Conservation (phyloP, 2,329 filamentous ascomycete species). For the Aspergillus intermedius region DNA sequence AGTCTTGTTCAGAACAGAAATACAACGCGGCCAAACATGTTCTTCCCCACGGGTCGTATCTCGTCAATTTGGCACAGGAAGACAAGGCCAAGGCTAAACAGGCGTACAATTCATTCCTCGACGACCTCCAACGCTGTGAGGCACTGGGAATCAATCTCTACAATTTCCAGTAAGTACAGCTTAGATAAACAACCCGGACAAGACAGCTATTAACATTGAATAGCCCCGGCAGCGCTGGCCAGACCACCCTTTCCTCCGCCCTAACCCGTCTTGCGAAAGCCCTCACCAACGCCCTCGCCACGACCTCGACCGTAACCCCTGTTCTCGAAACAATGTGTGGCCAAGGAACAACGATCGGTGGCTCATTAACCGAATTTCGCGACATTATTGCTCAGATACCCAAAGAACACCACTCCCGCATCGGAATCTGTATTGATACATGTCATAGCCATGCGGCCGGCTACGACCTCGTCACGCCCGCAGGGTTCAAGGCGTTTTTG, state of each 20-base stretch:
- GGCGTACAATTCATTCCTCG: constrained; percentile 77
- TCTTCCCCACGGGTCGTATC: constrained; percentile 90
- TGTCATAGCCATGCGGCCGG: constrained; percentile 94
- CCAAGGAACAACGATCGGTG: constrained; percentile 78
- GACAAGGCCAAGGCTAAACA: constrained; percentile 75
- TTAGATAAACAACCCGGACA: neutral
- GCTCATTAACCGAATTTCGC: constrained; percentile 75
- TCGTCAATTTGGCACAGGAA: constrained; percentile 87
- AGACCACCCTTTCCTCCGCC: constrained; percentile 60
- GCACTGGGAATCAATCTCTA: constrained; percentile 82
- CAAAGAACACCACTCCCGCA: constrained; percentile 67
- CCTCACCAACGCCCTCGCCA: constrained; percentile 73
- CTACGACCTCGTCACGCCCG: constrained; percentile 75
- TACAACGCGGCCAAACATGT: constrained; percentile 67
- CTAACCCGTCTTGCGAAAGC: constrained; percentile 72
- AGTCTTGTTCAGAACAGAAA: constrained; percentile 58
- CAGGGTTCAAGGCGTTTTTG: constrained; percentile 67
- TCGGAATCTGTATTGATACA: constrained; percentile 94
- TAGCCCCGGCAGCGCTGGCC: constrained; percentile 70
- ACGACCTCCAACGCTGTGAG: constrained; percentile 82
- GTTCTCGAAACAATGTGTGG: constrained; percentile 96
- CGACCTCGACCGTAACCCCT: constrained; percentile 69
- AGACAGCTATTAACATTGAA: constrained; percentile 4
- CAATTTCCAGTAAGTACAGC: constrained; percentile 68
- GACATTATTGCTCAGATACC: constrained; percentile 71